Evolutionary conservation across 805 yeast genomes (phyloP).

Genomic region (Komagataella mondaviorum): DNA sequence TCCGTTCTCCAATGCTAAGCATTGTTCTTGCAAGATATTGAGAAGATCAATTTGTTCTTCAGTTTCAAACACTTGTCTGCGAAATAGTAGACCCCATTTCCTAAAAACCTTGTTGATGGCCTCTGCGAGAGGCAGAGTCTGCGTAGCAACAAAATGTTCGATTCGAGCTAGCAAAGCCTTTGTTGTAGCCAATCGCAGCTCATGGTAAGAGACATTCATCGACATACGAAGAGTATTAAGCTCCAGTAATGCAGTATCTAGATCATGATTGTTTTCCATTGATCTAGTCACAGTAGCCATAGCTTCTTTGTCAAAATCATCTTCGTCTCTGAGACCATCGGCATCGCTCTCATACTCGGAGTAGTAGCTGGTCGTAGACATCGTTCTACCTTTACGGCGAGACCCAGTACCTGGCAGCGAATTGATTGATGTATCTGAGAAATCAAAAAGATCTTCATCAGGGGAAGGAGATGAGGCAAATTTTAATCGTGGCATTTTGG

Average conservation of each 20-base stretch:
- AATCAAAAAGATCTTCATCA: constrained; percentile 25
- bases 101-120: constrained; percentile 67
- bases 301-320: constrained; percentile 83
- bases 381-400: constrained; percentile 18
- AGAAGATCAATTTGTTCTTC: constrained; percentile 71
- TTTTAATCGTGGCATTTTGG: background rate
- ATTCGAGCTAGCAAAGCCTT: constrained; percentile 60
- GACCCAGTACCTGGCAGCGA: background rate
- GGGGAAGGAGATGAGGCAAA: background rate
- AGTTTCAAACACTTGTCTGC: constrained; percentile 72
- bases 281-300: constrained; percentile 87
- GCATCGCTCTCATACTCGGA: constrained; percentile 19
- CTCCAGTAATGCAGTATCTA: constrained; percentile 87
- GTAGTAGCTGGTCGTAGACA: constrained; percentile 14
- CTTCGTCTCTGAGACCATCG: constrained; percentile 37
- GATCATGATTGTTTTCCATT: constrained; percentile 80
- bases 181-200: constrained; percentile 74
- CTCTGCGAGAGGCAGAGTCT: constrained; percentile 59
- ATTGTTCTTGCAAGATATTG: constrained; percentile 31
- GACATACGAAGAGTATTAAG: constrained; percentile 94
- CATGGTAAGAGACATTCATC: constrained; percentile 90
- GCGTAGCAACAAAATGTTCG: constrained; percentile 62
- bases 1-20: constrained; percentile 24
- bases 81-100: constrained; percentile 73
- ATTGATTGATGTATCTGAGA: constrained; percentile 36